Evolutionary conservation across 371 early-diverging fungal genomes (phyloP), one percentile per base, ranked within the genome.

Genomic region (Mortierella sp.): DNA sequence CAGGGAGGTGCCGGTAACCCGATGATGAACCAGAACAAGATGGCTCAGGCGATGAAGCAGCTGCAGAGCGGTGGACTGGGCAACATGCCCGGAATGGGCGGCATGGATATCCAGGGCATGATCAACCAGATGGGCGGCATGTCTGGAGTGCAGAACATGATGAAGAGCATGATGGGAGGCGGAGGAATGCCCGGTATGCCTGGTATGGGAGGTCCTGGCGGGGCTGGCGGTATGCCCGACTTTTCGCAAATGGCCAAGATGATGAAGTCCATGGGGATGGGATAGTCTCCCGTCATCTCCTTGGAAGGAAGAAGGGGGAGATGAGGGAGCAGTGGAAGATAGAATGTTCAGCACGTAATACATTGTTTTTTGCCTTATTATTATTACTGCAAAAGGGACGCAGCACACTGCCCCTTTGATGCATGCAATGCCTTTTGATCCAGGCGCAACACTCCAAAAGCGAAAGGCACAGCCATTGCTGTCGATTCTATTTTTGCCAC

Each of bases 101-200:
- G 82, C 47, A 92, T 94, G 92, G 85, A 95, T 58, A 90, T 93
- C 52, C 95, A 95, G 31, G 90, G 92, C 41, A 89, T 93, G 91
- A 88, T 94, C 75, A 90, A 93, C 76, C 92, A 92, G 85, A 92
- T 94, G 91, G 90, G 89, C 22, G 94, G 94, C 58, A 91, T 92
- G 92, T 89, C 91, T 68, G 97, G 97, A 7, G 86, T 97, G 70
- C 94, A 95, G 80, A 88, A 93, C 71, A 94, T 94, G 90, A 94
- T 95, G 82, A 88, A 92, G 85, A 93, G 93, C 73, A 93, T 96
- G 93, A 91, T 90, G 70, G 91, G 92, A 34, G 92, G 92, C 34
- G 88, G 89, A 4, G 89, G 89, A 24, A 74, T 86, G 73, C 76
- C 79, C 19, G 85, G 81, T 24, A 82, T 88, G 85, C 79, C 79